phyloP scores from a whole-genome alignment of 2,329 filamentous ascomycete genomes.

The Chaetomiaceae sp. region DNA sequence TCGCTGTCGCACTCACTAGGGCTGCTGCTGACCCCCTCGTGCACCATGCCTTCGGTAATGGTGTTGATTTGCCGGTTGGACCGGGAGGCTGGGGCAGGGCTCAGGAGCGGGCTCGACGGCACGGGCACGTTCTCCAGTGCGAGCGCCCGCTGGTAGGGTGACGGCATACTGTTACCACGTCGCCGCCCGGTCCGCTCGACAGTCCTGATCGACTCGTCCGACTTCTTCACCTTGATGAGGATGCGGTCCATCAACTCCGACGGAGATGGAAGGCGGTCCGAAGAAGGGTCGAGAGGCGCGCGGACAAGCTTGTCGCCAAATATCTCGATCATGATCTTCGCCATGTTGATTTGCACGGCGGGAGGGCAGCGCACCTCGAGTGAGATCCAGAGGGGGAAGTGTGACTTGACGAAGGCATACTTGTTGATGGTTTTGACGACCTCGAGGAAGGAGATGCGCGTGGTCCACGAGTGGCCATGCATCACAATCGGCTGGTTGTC shows the following conservation, averaged over 20 bases:
- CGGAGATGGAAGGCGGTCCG: constrained; percentile 70
- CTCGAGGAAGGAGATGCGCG: constrained; percentile 80
- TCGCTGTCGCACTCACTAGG: constrained; percentile 76
- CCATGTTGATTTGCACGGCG: constrained; percentile 81
- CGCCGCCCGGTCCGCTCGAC: constrained; percentile 43
- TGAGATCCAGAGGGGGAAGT: constrained; percentile 86
- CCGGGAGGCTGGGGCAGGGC: constrained; percentile 43
- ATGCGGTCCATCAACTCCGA: constrained; percentile 79
- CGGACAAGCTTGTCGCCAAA: constrained; percentile 77
- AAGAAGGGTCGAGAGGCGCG: constrained; percentile 64
- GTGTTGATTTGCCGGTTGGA: constrained; percentile 51
- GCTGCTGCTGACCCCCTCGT: constrained; percentile 50
- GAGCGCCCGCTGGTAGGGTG: constrained; percentile 62
- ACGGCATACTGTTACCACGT: constrained; percentile 68
- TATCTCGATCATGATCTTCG: constrained; percentile 76
- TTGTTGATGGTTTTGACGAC: constrained; percentile 90
- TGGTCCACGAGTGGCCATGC: constrained; percentile 85
- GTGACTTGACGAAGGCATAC: constrained; percentile 84
- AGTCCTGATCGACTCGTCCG: constrained; percentile 43
- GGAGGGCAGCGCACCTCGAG: constrained; percentile 90
- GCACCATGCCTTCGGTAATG: constrained; percentile 52
- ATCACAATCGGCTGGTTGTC: constrained; percentile 85
- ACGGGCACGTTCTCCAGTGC: constrained; percentile 52
- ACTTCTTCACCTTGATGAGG: constrained; percentile 90
- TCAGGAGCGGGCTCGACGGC: constrained; percentile 49